Evolutionary conservation across 2,329 filamentous ascomycete species (phyloP), one percentile per base, ranked within the genome.

Genomic region (Trichothecium sympodiale): DNA sequence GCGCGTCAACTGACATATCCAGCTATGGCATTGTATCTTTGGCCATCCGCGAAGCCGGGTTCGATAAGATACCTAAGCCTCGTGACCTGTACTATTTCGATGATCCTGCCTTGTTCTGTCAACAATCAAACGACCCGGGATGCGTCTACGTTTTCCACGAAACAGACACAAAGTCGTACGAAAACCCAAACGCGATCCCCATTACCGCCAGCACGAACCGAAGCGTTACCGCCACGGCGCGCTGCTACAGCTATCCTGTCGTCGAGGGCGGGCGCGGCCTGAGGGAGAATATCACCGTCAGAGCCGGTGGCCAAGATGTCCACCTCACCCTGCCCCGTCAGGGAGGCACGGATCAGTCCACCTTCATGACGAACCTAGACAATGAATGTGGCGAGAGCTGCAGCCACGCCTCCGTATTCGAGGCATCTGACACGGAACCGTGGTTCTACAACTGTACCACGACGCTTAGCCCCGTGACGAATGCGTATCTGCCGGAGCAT

Each of bases 371-470:
- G 8, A 45, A 56, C 33, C 44, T 40, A 0, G 35, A 37, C 7
- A 34, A 31, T 7, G 41, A 37, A 5, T 52, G 53, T 36, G 52
- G 46, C 12, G 17, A 40, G 0, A 38, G 47, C 5, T 58, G 54
- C 43, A 47, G 43, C 34, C 29, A 40, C 12, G 47, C 65, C 6
- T 41, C 50, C 18, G 61, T 52, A 3, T 60, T 65, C 13, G 61
- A 65, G 38, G 50, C 60, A 2, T 60, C 55, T 1, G 16, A 35
- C 13, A 48, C 38, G 2, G 37, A 53, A 4, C 49, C 61, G 0
- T 66, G 60, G 60, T 63, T 54, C 38, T 66, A 65, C 44, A 40
- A 35, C 12, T 66, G 62, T 46, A 57, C 62, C 34, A 48, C 61
- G 13, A 58, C 51, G 1, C 34, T 65, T 4, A 48, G 46, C 1